Evolutionary conservation across 73 alveolate genomes (phyloP).

Genomic region (Paramecium caudatum): DNA sequence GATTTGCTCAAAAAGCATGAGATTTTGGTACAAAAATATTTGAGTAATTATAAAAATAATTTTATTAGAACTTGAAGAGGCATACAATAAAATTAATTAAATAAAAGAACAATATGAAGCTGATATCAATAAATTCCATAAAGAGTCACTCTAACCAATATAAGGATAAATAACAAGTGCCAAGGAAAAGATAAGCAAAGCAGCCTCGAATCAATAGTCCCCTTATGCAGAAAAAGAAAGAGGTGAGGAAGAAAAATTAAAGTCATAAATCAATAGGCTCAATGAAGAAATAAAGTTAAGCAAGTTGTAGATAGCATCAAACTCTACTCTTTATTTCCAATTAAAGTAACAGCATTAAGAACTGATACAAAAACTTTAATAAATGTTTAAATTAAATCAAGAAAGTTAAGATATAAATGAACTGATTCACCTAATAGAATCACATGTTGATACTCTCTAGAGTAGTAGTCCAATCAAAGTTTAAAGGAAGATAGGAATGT

Average conservation of each 20-base stretch:
- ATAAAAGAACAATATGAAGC: neutral
- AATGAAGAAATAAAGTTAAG: slow-evolving; percentile 26
- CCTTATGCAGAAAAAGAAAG: neutral
- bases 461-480: neutral
- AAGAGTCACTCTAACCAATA: neutral
- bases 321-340: neutral
- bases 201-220: neutral
- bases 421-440: neutral
- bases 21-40: neutral
- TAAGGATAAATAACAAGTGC: neutral
- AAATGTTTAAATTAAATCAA: neutral
- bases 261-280: neutral
- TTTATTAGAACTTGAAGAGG: slow-evolving; percentile 1
- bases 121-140: neutral
- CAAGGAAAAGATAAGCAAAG: neutral
- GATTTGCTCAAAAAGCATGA: neutral
- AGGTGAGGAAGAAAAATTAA: neutral
- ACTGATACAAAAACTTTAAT: neutral
- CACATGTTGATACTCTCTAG: neutral
- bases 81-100: neutral
- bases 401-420: neutral
- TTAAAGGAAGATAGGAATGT: neutral
- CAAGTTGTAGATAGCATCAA: neutral
- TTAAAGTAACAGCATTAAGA: slow-evolving; percentile 13
- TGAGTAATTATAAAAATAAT: neutral